Conservation (phyloP, 2,329 filamentous ascomycete species). For the Colletotrichum falcatum region DNA sequence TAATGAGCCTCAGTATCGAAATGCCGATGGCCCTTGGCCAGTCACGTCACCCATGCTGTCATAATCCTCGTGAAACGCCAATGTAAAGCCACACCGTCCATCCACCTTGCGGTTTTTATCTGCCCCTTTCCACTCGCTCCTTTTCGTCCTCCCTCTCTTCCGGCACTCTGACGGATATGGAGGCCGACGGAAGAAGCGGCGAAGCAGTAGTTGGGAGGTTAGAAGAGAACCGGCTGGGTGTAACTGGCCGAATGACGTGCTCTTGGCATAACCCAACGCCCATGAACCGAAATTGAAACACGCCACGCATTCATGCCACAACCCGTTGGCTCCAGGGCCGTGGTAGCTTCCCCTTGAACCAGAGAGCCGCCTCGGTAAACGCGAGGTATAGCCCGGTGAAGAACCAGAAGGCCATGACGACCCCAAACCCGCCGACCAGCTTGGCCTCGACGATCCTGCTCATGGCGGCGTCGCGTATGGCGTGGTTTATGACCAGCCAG, state of each 20-base stretch:
- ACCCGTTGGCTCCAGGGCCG: slow-evolving; percentile 12
- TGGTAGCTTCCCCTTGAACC: slow-evolving; percentile 44
- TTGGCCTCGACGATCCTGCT: slow-evolving; percentile 56
- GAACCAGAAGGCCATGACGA: slow-evolving; percentile 63
- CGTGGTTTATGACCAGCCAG: slow-evolving; percentile 59
- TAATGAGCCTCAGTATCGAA: background rate
- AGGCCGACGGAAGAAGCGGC: background rate
- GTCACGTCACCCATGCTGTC: background rate
- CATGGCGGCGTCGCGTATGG: slow-evolving; percentile 52
- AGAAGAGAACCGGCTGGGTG: background rate
- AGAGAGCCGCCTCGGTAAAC: slow-evolving; percentile 60
- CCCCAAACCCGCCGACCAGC: slow-evolving; percentile 57
- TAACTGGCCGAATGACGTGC: background rate
- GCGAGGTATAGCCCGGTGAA: slow-evolving; percentile 62
- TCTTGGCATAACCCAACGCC: slow-evolving; percentile 3
- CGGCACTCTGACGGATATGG: background rate
- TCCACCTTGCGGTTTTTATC: background rate
- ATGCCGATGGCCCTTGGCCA: background rate
- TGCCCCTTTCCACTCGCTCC: background rate
- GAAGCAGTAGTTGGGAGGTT: background rate
- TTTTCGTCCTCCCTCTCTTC: background rate
- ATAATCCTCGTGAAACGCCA: slow-evolving; percentile 18
- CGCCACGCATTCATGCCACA: background rate
- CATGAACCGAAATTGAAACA: background rate
- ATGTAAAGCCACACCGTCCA: slow-evolving; percentile 8